Percentiles rank a stretch among this genome's conserved stretches.
These are phyloP conservation scores for Hirschfeldia incana DNA, from an alignment of 345 rosid species.

Conservation along the genomic window DNA sequence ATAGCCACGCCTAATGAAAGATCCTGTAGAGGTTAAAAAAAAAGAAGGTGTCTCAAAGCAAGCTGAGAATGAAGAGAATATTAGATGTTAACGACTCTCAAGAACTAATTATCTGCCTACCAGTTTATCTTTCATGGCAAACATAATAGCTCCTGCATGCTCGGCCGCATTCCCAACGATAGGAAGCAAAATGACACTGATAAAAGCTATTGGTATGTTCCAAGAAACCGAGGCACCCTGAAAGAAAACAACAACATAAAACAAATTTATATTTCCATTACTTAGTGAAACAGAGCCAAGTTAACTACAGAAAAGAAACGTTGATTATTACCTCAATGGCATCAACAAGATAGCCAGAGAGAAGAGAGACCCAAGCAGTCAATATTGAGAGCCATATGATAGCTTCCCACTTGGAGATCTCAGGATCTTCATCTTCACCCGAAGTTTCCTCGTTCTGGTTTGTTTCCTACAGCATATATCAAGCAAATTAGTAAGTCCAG, in stretches of 20 bases:
- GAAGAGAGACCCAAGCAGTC: constrained; percentile 90
- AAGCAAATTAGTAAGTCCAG: constrained; percentile 30
- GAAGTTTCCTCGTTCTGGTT: constrained; percentile 48
- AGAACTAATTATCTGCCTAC: constrained; percentile 44
- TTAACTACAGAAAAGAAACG: constrained; percentile 2
- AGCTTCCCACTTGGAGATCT: constrained; percentile 83
- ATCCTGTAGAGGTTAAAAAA: constrained; percentile 56
- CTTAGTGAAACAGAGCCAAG: no score
- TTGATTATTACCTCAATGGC: constrained; percentile 68
- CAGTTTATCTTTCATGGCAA: constrained; percentile 98
- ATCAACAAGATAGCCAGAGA: constrained; percentile 92
- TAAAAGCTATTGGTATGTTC: constrained; percentile 81
- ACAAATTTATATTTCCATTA: no score
- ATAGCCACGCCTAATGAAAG: constrained; percentile 96
- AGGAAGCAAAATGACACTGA: constrained; percentile 92
- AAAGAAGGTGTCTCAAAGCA: neutral
- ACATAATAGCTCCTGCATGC: constrained; percentile 95
- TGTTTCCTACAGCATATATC: constrained; percentile 55
- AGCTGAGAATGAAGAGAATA: neutral
- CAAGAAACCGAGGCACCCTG: constrained; percentile 85
- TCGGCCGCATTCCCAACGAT: constrained; percentile 98
- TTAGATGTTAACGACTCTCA: constrained; percentile 20
- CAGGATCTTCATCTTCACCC: constrained; percentile 75
- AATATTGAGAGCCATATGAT: constrained; percentile 79
- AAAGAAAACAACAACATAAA: neutral